phyloP scores from a whole-genome alignment of 495 filamentous ascomycete genomes.

The Neurospora sp. region DNA sequence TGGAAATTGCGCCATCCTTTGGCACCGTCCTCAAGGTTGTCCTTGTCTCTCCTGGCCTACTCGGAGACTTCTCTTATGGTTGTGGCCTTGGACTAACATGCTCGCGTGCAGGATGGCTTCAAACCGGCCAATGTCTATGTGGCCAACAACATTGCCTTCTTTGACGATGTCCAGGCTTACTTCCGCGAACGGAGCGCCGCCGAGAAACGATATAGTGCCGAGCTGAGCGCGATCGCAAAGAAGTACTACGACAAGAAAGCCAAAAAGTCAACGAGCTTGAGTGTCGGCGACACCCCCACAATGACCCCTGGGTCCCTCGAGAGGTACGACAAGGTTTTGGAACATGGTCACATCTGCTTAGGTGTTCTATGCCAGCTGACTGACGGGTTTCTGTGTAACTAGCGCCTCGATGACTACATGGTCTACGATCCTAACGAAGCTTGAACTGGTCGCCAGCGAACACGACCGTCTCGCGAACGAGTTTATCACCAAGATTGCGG shows the following conservation, averaged over 20 bases:
- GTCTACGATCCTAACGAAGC: constrained; percentile 81
- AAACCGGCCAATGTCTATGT: constrained; percentile 92
- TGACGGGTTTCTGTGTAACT: not conserved
- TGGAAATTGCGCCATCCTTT: constrained; percentile 67
- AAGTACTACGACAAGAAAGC: constrained; percentile 96
- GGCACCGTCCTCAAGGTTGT: constrained; percentile 84
- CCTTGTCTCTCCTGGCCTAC: constrained; percentile 1
- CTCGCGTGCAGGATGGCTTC: constrained; percentile 65
- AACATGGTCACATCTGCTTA: not conserved
- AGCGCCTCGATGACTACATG: constrained; percentile 92
- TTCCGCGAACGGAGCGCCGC: constrained; percentile 89
- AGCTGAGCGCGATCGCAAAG: constrained; percentile 76
- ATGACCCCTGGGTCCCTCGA: constrained; percentile 95
- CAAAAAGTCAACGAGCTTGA: constrained; percentile 77
- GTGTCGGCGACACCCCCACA: constrained; percentile 85
- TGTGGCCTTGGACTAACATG: constrained; percentile 5
- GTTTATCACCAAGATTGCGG: constrained; percentile 66
- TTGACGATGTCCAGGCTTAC: constrained; percentile 94
- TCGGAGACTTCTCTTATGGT: not conserved
- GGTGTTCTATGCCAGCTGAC: not conserved
- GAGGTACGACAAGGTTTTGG: constrained; percentile 38
- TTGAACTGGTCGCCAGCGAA: constrained; percentile 80
- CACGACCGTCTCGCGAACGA: constrained; percentile 76
- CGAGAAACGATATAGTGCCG: constrained; percentile 91
- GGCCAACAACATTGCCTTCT: constrained; percentile 77